Conservation (phyloP, 441 rosid species). For the Eruca vesicaria region DNA sequence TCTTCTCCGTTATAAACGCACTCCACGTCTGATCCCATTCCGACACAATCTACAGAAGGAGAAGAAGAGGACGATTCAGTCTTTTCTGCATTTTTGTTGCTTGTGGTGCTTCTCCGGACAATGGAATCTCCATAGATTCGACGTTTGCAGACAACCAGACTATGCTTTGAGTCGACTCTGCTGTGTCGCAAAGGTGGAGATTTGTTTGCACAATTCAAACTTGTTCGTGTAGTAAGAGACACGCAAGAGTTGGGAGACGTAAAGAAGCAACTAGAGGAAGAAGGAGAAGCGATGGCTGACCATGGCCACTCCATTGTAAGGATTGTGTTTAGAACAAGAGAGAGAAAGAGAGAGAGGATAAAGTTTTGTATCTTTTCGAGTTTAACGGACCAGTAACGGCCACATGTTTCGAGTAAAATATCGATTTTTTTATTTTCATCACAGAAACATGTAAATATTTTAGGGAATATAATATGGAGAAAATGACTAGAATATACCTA, state of each 20-base stretch:
- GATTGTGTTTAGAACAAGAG: slow-evolving; percentile 1
- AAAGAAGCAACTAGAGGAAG: slow-evolving; percentile 19
- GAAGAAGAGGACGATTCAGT: slow-evolving; percentile 24
- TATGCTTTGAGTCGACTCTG: slow-evolving; percentile 15
- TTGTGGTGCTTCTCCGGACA: slow-evolving; percentile 32
- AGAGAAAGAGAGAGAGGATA: slow-evolving; percentile 16
- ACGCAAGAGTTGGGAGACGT: slow-evolving; percentile 2
- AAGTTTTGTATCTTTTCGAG: slow-evolving; percentile 23
- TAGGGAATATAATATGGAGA: background rate
- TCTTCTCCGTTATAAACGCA: slow-evolving; percentile 35
- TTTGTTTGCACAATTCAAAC: background rate
- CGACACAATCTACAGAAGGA: slow-evolving; percentile 51
- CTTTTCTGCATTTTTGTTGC: slow-evolving; percentile 37
- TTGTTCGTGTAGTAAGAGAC: slow-evolving; percentile 3
- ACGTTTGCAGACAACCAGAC: slow-evolving; percentile 2
- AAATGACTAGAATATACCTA: too few relatives aligned
- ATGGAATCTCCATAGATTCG: slow-evolving; percentile 24
- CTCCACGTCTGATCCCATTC: slow-evolving; percentile 64
- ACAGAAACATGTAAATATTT: background rate
- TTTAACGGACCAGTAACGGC: slow-evolving; percentile 14
- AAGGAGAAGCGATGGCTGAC: slow-evolving; percentile 21
- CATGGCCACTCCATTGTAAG: slow-evolving; percentile 33
- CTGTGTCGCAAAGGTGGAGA: background rate
- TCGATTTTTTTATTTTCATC: slow-evolving; percentile 1
- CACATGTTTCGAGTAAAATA: slow-evolving; percentile 8